Conservation (phyloP, 345 rosid species). For the Viola odorata region DNA sequence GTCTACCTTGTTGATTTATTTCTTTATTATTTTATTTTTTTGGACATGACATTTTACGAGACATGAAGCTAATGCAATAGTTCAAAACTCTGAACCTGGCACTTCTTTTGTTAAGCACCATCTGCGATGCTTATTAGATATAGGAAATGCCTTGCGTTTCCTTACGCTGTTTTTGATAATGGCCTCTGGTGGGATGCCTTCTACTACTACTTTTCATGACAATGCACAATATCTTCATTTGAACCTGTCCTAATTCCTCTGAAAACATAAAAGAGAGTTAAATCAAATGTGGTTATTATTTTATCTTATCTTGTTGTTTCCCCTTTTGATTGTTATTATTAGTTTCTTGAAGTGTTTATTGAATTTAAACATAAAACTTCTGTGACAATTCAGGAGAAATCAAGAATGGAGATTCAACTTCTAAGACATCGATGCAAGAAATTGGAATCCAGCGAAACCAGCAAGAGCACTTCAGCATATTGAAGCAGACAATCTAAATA, state of each 20-base stretch:
- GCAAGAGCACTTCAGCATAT: too few relatives aligned
- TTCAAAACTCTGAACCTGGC: too few relatives aligned
- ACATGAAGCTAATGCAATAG: too few relatives aligned
- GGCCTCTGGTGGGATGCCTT: background rate
- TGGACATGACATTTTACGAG: too few relatives aligned
- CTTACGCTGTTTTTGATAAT: background rate
- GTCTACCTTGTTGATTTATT: too few relatives aligned
- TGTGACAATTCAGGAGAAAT: conserved; percentile 40
- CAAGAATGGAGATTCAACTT: conserved; percentile 49
- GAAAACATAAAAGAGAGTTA: background rate
- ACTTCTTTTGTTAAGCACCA: too few relatives aligned
- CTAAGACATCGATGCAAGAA: conserved; percentile 38
- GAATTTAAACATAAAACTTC: background rate
- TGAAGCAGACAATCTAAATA: too few relatives aligned
- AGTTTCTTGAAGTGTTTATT: background rate
- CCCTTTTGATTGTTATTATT: background rate
- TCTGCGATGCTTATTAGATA: too few relatives aligned
- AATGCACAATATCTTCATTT: background rate
- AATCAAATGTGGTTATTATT: background rate
- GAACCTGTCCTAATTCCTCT: too few relatives aligned
- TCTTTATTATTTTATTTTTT: too few relatives aligned
- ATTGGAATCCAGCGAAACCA: conserved; percentile 32
- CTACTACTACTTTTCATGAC: background rate
- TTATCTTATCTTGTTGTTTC: background rate
- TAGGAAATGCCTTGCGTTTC: background rate